phyloP scores from a whole-genome alignment of 768 basidiomycete species.

The Clitopilus hobsonii region DNA sequence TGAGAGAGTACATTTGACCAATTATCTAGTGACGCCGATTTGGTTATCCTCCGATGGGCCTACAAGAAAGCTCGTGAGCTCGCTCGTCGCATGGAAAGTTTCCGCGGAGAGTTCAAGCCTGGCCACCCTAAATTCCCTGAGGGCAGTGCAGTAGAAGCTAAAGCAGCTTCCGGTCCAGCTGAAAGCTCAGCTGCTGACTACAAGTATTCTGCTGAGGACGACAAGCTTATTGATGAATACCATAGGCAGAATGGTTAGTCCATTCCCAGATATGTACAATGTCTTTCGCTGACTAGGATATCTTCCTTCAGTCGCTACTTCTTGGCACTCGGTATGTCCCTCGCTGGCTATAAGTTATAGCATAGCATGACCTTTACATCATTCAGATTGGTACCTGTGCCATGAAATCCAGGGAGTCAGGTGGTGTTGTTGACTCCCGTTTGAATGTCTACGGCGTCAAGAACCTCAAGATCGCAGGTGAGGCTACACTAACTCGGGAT shows the following conservation, averaged over 20 bases:
- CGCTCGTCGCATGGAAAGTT: conserved; percentile 45
- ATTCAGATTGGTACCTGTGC: conserved; percentile 60
- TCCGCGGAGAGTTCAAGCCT: conserved; percentile 30
- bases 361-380: no score
- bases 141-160: conserved; percentile 25
- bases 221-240: conserved; percentile 36
- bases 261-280: no score
- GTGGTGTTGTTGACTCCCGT: conserved; percentile 10
- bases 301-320: conserved; percentile 37
- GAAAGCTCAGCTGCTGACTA: conserved; percentile 29
- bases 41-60: conserved; percentile 40
- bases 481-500: not conserved
- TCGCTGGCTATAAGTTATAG: no score
- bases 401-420: conserved; percentile 22
- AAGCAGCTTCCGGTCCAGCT: conserved; percentile 22
- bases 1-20: no score
- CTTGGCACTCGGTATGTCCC: conserved; percentile 41
- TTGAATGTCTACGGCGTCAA: conserved; percentile 24
- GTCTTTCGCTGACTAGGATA: no score
- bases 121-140: conserved; percentile 33
- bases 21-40: conserved; percentile 38
- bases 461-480: conserved; percentile 24
- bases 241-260: conserved; percentile 26
- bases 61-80: conserved; percentile 57
- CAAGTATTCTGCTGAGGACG: conserved; percentile 35